phyloP scores from a whole-genome alignment of 495 filamentous ascomycete species.

The Talaromyces wortmannii region DNA sequence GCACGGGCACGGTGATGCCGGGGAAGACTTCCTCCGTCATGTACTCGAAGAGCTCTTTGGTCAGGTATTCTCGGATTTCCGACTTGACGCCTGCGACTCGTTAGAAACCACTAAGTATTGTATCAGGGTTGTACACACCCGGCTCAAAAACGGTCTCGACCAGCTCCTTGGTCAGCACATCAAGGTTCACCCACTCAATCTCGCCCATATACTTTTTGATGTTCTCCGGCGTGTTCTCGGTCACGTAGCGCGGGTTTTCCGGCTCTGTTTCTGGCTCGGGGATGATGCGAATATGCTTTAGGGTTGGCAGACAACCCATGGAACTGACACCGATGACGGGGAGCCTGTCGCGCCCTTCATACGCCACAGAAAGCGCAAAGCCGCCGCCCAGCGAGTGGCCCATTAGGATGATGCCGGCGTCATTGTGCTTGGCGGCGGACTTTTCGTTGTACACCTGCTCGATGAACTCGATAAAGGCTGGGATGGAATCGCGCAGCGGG shows the following conservation, averaged over 20 bases:
- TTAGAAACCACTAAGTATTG: background rate
- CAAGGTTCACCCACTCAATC: slow-evolving; percentile 2
- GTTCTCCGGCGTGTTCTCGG: slow-evolving; percentile 1
- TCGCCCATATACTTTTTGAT: slow-evolving; percentile 4
- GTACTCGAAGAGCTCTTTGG: slow-evolving; percentile 2
- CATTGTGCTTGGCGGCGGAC: background rate
- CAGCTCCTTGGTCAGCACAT: background rate
- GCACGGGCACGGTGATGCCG: background rate
- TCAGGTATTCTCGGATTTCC: background rate
- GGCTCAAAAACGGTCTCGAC: slow-evolving; percentile 3
- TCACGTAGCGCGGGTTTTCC: background rate
- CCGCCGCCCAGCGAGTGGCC: slow-evolving; percentile 8
- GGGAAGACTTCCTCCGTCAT: background rate
- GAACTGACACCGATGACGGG: slow-evolving; percentile 8
- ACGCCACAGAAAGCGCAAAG: slow-evolving; percentile 9
- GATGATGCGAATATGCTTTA: background rate
- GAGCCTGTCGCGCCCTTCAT: slow-evolving; percentile 11
- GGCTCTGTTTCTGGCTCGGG: background rate
- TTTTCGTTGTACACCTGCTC: slow-evolving; percentile 2
- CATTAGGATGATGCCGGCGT: slow-evolving; percentile 10
- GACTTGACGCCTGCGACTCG: background rate
- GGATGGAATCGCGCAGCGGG: slow-evolving; percentile 3
- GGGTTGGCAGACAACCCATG: background rate
- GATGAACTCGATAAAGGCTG: slow-evolving; percentile 7
- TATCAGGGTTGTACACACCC: background rate